Conservation (phyloP, 768 basidiomycete genomes). For the Tricholoma sp. region DNA sequence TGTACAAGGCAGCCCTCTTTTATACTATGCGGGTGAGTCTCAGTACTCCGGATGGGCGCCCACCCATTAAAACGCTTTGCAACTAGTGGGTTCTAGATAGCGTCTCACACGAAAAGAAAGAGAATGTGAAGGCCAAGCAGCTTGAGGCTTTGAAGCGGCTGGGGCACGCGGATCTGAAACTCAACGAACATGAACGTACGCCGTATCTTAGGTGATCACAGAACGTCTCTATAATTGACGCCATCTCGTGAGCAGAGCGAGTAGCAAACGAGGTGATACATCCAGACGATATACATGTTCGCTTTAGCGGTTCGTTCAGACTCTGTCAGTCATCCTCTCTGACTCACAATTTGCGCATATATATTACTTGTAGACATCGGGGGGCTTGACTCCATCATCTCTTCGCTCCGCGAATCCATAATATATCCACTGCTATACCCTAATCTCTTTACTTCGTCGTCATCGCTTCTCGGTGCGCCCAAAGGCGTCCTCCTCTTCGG, state of each 20-base stretch:
- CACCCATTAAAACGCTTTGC: not conserved
- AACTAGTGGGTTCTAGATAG: slow-evolving; percentile 63
- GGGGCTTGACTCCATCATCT: slow-evolving; percentile 87
- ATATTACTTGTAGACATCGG: slow-evolving; percentile 61
- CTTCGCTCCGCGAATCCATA: slow-evolving; percentile 88
- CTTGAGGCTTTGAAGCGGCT: slow-evolving; percentile 64
- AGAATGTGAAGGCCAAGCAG: slow-evolving; percentile 64
- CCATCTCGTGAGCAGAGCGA: slow-evolving; percentile 42
- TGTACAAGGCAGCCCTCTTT: slow-evolving; percentile 66
- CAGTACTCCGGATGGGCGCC: not conserved
- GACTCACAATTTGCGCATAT: slow-evolving; percentile 11
- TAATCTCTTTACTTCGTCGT: slow-evolving; percentile 75
- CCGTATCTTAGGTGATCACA: slow-evolving; percentile 1
- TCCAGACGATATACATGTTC: slow-evolving; percentile 79
- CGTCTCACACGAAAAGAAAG: slow-evolving; percentile 46
- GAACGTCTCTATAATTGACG: not conserved
- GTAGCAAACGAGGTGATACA: slow-evolving; percentile 93
- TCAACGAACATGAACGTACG: slow-evolving; percentile 91
- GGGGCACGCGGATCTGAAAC: slow-evolving; percentile 66
- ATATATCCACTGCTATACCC: slow-evolving; percentile 94
- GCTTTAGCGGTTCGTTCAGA: slow-evolving; percentile 57
- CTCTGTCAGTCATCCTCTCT: not conserved
- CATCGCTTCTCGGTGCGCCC: slow-evolving; percentile 82
- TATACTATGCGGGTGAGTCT: slow-evolving; percentile 65
- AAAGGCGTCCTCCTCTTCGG: slow-evolving; percentile 96